A percentile compares a stretch with the other conserved stretches of the same genome.
Conservation (phyloP, 192 early-diverging fungal genomes). For the Jimgerdemannia lactiflua region DNA sequence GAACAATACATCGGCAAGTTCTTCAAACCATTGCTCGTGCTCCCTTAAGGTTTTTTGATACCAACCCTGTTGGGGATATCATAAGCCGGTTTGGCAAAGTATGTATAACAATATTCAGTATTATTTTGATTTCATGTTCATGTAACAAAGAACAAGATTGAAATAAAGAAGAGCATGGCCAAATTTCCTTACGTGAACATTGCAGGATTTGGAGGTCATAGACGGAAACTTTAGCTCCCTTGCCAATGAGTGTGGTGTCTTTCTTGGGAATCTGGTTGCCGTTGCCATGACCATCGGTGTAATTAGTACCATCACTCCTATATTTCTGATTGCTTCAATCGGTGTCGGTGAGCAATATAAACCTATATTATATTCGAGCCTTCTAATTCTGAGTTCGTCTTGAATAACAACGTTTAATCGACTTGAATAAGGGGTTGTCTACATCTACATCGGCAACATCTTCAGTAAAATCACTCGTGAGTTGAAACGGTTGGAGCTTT, state of each 20-base stretch:
- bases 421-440: no score
- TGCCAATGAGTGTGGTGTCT: constrained; percentile 28
- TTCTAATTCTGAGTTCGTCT: no score
- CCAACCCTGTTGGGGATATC: constrained; percentile 77
- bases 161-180: no score
- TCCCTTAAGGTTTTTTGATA: constrained; percentile 77
- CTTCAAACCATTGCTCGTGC: constrained; percentile 49
- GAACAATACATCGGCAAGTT: background rate
- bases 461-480: no score
- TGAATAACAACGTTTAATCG: no score
- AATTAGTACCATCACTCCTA: constrained; percentile 55
- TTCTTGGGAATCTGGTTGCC: constrained; percentile 40
- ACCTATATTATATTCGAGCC: no score
- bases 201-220: constrained; percentile 62
- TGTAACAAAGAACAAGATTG: no score
- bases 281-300: constrained; percentile 48
- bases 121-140: background rate
- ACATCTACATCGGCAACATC: no score
- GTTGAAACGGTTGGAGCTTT: no score
- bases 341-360: constrained; percentile 15
- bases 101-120: background rate
- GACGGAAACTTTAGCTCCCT: constrained; percentile 29
- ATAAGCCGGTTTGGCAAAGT: constrained; percentile 76
- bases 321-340: constrained; percentile 53
- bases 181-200: background rate